Conservation (phyloP, 2,329 filamentous ascomycete genomes). For the Aspergillus tubingensis region DNA sequence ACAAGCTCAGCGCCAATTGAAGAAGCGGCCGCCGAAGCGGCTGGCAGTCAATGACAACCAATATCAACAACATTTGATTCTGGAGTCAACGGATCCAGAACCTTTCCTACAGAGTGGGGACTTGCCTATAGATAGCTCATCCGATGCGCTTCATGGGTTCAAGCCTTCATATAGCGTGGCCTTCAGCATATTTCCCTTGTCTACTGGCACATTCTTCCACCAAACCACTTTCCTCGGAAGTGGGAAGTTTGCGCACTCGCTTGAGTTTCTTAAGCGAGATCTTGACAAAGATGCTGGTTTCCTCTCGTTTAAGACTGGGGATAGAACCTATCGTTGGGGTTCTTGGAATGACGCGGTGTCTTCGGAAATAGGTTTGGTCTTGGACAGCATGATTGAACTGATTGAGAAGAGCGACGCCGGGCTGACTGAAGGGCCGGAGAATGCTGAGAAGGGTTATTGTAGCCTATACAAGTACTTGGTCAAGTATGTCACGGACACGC, state of each 20-base stretch:
- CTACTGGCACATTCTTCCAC: constrained; percentile 57
- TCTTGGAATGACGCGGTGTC: constrained; percentile 59
- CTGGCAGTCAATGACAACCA: constrained; percentile 50
- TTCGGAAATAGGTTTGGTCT: constrained; percentile 45
- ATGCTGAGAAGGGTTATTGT: constrained; percentile 16
- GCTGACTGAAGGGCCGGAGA: constrained; percentile 2
- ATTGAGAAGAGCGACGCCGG: constrained; percentile 18
- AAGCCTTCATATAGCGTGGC: constrained; percentile 54
- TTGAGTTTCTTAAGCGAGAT: constrained; percentile 45
- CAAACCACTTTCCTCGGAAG: constrained; percentile 60
- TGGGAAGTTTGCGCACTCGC: constrained; percentile 52
- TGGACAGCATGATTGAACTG: constrained; percentile 34
- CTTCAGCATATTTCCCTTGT: constrained; percentile 56
- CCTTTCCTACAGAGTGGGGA: background rate
- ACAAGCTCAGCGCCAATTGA: constrained; percentile 22
- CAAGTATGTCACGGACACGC: constrained; percentile 50
- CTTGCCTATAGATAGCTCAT: constrained; percentile 21
- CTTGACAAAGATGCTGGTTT: constrained; percentile 47
- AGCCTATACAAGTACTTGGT: constrained; percentile 47
- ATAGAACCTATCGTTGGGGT: constrained; percentile 48
- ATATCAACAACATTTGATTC: constrained; percentile 45
- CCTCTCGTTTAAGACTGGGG: constrained; percentile 40
- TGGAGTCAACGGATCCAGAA: constrained; percentile 23
- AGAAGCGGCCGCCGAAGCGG: constrained; percentile 46
- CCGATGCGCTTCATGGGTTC: constrained; percentile 50